phyloP scores from a whole-genome alignment of 2,329 filamentous ascomycete species.

The Phialophora macrospora region DNA sequence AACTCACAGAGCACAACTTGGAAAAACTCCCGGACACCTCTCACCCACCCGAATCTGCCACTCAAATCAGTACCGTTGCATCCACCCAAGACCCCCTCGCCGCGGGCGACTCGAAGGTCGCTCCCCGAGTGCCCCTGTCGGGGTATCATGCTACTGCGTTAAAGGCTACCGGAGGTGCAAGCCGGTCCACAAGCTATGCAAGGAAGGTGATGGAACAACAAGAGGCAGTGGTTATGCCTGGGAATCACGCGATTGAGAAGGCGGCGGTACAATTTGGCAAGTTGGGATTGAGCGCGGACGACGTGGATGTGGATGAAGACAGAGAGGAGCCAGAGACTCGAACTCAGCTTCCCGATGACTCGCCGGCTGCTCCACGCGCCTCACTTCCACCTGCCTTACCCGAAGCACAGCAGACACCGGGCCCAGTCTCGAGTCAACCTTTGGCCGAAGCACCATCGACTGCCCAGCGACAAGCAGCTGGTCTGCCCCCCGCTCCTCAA shows the following conservation, averaged over 20 bases:
- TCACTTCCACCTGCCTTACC: conserved; percentile 76
- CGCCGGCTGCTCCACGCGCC: conserved; percentile 82
- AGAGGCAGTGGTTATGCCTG: conserved; percentile 97
- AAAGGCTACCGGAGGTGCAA: conserved; percentile 70
- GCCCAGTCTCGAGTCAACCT: conserved; percentile 43
- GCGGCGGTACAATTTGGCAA: conserved; percentile 95
- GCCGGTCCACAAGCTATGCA: conserved; percentile 78
- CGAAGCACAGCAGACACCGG: conserved; percentile 49
- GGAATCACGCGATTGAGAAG: conserved; percentile 91
- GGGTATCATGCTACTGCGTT: conserved; percentile 80
- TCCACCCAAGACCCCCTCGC: conserved; percentile 77
- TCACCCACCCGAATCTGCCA: conserved; percentile 75
- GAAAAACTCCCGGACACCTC: conserved; percentile 87
- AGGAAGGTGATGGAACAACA: conserved; percentile 90
- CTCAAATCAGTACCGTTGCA: conserved; percentile 84
- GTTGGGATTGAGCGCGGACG: conserved; percentile 81
- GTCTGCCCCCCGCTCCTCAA: conserved; percentile 64
- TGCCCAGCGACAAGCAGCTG: conserved; percentile 65
- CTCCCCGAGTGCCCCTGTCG: conserved; percentile 65
- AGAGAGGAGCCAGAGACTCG: conserved; percentile 94
- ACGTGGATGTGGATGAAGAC: conserved; percentile 86
- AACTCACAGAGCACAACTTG: conserved; percentile 88
- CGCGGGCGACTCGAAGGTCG: conserved; percentile 55
- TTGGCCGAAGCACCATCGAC: conserved; percentile 50
- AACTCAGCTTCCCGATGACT: conserved; percentile 89